phyloP scores from a whole-genome alignment of 768 basidiomycete species.

The Hypsizygus marmoreus region DNA sequence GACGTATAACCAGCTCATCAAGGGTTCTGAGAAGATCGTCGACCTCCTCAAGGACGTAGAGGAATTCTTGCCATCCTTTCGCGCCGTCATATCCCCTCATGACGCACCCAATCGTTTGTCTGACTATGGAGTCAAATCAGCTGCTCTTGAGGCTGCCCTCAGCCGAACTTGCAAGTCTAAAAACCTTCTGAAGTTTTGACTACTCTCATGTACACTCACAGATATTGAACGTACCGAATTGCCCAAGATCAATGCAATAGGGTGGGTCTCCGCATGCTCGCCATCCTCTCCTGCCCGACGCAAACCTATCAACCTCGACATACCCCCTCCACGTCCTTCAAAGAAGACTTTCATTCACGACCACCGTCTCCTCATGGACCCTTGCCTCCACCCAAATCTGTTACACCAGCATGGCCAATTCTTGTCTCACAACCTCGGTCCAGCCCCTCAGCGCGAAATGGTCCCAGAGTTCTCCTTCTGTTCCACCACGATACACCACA shows the following conservation, averaged over 20 bases:
- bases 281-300: slow-evolving; percentile 39
- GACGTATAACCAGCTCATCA: slow-evolving; percentile 36
- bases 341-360: slow-evolving; percentile 53
- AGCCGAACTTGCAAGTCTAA: slow-evolving; percentile 27
- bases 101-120: slow-evolving; percentile 42
- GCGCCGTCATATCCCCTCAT: slow-evolving; percentile 46
- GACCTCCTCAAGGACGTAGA: slow-evolving; percentile 40
- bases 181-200: not conserved
- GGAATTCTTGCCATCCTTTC: slow-evolving; percentile 44
- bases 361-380: slow-evolving; percentile 49
- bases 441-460: slow-evolving; percentile 40
- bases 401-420: slow-evolving; percentile 55
- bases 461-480: slow-evolving; percentile 58
- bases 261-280: slow-evolving; percentile 43
- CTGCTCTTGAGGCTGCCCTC: slow-evolving; percentile 29
- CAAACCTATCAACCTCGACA: slow-evolving; percentile 33
- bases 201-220: slow-evolving; percentile 7
- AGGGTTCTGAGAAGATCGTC: slow-evolving; percentile 30
- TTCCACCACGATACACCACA: slow-evolving; percentile 51
- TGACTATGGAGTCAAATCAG: slow-evolving; percentile 32
- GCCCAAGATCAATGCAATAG: slow-evolving; percentile 31
- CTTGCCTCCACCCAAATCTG: slow-evolving; percentile 47
- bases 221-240: slow-evolving; percentile 31
- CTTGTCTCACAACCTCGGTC: slow-evolving; percentile 48
- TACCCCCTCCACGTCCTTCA: slow-evolving; percentile 30